Percentiles rank a stretch among this genome's conserved stretches.
Evolutionary conservation across 2,329 filamentous ascomycete species (phyloP).

Genomic region (Talaromyces rugulosus): DNA sequence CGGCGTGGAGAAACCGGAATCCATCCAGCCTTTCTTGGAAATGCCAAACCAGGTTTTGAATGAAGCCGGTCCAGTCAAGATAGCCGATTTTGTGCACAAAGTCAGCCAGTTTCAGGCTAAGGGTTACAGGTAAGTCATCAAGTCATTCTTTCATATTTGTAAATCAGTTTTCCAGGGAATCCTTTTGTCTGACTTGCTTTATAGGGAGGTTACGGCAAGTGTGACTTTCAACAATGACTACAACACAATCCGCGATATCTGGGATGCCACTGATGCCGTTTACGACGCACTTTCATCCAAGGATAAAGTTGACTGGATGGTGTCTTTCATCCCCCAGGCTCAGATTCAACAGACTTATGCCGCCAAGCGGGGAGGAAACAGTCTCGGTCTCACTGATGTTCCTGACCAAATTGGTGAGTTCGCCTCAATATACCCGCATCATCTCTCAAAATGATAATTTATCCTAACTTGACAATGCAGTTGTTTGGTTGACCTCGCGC

Average conservation of each 20-base stretch:
- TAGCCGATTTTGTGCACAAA: background rate
- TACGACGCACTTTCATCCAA: background rate
- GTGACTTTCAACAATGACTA: background rate
- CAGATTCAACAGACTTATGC: background rate
- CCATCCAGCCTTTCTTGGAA: background rate
- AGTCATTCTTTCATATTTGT: background rate
- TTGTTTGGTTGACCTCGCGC: background rate
- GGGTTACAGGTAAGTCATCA: background rate
- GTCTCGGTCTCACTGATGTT: background rate
- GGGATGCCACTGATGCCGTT: background rate
- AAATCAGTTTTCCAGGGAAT: background rate
- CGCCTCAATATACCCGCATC: background rate
- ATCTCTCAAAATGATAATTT: background rate
- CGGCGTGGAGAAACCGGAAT: background rate
- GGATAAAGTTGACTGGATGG: background rate
- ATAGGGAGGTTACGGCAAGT: background rate
- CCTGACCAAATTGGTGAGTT: background rate
- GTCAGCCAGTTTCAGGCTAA: background rate
- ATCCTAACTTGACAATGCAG: background rate
- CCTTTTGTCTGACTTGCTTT: background rate
- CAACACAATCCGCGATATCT: background rate
- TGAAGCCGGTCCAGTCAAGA: background rate
- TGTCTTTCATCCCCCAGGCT: background rate
- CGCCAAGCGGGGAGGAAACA: background rate
- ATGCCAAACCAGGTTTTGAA: background rate